These are phyloP conservation scores for Iberis pinnata DNA, from an alignment of 345 rosid species.

Conservation along the genomic window DNA sequence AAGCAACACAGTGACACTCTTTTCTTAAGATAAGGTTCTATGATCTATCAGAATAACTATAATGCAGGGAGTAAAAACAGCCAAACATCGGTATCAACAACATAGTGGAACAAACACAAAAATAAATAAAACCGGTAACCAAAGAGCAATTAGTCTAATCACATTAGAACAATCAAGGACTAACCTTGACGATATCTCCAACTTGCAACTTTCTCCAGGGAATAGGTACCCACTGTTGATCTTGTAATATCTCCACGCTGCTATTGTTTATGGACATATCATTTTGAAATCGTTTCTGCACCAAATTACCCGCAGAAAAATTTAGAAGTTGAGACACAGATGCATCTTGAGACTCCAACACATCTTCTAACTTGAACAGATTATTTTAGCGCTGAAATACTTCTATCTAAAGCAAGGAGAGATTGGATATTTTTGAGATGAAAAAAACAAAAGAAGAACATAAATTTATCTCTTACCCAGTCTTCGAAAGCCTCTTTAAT, in stretches of 20 bases:
- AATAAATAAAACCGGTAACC: neutral
- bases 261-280: conserved; percentile 85
- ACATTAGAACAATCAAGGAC: conserved; percentile 21
- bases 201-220: conserved; percentile 97
- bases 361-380: conserved; percentile 5
- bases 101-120: conserved; percentile 2
- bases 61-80: neutral
- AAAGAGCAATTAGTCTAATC: neutral
- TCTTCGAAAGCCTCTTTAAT: conserved; percentile 98
- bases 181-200: conserved; percentile 92
- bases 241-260: conserved; percentile 73
- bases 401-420: conserved; percentile 10
- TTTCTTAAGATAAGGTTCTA: too few relatives aligned
- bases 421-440: conserved; percentile 5
- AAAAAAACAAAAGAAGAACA: conserved; percentile 18
- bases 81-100: conserved; percentile 4
- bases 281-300: conserved; percentile 95
- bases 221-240: conserved; percentile 65
- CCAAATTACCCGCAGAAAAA: conserved; percentile 23
- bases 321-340: conserved; percentile 15
- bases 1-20: conserved; percentile 5
- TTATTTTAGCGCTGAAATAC: neutral
- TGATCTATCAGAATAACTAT: conserved; percentile 12
- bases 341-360: conserved; percentile 1
- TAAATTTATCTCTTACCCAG: conserved; percentile 52